These are phyloP conservation scores for Pythium biforme DNA, from an alignment of 352 stramenopile species.

Conservation along the genomic window DNA sequence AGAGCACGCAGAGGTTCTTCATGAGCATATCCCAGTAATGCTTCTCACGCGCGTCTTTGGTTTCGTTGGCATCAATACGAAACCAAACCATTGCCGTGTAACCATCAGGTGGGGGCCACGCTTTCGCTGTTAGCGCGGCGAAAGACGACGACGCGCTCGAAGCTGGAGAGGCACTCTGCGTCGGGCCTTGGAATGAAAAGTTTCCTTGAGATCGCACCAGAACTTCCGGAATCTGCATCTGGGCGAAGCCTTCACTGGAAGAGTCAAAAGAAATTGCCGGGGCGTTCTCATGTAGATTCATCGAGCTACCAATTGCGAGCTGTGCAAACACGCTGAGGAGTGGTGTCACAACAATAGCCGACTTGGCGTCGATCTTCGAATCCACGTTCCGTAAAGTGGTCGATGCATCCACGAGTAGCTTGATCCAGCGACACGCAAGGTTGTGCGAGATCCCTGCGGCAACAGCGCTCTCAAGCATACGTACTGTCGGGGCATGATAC, in stretches of 20 bases:
- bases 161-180: conserved; percentile 8
- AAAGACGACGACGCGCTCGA: conserved; percentile 25
- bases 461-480: conserved; percentile 18
- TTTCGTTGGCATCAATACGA: conserved; percentile 52
- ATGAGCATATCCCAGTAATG: conserved; percentile 61
- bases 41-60: conserved; percentile 60
- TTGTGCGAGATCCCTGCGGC: conserved; percentile 12
- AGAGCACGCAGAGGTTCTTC: conserved; percentile 60
- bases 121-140: conserved; percentile 41
- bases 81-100: conserved; percentile 71
- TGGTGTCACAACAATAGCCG: background rate
- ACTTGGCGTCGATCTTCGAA: background rate
- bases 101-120: conserved; percentile 62
- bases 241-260: conserved; percentile 58
- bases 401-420: conserved; percentile 20
- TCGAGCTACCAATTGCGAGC: conserved; percentile 1
- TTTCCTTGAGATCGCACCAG: conserved; percentile 27
- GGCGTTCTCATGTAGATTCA: background rate
- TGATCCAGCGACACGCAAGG: conserved; percentile 25
- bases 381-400: background rate
- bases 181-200: conserved; percentile 8
- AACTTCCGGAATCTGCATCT: conserved; percentile 66
- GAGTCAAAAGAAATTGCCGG: conserved; percentile 47
- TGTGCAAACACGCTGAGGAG: conserved; percentile 16
- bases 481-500: conserved; percentile 4